Percentiles rank a stretch among this genome's conserved stretches.
phyloP scores from a whole-genome alignment of 164 flowering plant species.

The Kalanchoe fedtschenkoi region DNA sequence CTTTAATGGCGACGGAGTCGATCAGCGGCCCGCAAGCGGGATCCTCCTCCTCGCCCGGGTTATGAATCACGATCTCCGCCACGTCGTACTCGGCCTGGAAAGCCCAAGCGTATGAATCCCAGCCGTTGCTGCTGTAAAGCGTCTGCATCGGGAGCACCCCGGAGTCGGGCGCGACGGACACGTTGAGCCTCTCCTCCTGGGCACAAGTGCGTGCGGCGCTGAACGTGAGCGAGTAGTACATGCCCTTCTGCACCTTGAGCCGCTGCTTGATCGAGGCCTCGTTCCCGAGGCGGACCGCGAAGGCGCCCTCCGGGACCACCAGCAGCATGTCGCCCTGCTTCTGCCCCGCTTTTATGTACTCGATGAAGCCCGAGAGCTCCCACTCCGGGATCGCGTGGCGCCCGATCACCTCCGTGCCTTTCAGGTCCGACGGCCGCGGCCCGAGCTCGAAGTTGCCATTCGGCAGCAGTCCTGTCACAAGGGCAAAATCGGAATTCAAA shows the following conservation, averaged over 20 bases:
- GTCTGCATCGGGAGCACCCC: constrained; percentile 77
- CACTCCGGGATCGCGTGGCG: constrained; percentile 45
- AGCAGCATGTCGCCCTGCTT: constrained; percentile 81
- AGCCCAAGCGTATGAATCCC: constrained; percentile 75
- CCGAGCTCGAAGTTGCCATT: constrained; percentile 70
- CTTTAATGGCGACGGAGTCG: constrained; percentile 60
- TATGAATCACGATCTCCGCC: constrained; percentile 48
- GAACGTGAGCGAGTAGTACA: constrained; percentile 58
- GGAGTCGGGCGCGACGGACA: constrained; percentile 50
- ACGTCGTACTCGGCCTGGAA: constrained; percentile 26
- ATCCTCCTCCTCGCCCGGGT: constrained; percentile 91
- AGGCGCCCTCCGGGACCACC: constrained; percentile 67
- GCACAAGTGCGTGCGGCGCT: constrained; percentile 81
- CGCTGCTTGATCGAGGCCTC: constrained; percentile 71
- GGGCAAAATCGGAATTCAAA: no score
- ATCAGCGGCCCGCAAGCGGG: constrained; percentile 93
- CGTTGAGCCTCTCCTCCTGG: constrained; percentile 60
- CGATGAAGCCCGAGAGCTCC: constrained; percentile 60
- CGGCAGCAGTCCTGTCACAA: no score
- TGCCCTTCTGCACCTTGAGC: constrained; percentile 37
- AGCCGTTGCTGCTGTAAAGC: constrained; percentile 67
- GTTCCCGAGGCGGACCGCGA: constrained; percentile 67
- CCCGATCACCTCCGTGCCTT: constrained; percentile 42
- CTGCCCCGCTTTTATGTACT: constrained; percentile 72
- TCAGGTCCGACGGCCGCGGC: constrained; percentile 44